Evolutionary conservation across 306 rosid genomes (phyloP), one percentile per base, ranked within the genome.

Genomic region (Malus fusca): DNA sequence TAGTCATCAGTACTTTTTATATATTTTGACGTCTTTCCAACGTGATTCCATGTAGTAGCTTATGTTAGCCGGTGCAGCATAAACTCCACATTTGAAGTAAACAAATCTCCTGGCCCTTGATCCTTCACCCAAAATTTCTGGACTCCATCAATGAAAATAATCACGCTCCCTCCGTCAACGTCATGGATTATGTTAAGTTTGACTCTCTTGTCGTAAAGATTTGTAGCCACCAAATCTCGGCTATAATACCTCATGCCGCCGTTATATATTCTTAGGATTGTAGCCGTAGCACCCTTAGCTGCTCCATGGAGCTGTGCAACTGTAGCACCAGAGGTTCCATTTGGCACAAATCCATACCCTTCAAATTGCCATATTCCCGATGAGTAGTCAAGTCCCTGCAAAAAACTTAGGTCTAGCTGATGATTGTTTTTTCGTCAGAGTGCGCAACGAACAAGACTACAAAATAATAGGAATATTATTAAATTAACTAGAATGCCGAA

Each of bases 321-420:
- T 23, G 86, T 85, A 23, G 79, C 89, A 51, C 87, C 86, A 1
- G 86, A 87, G 64, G 87, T 87, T 55, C 82, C 84, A 37, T 81
- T 73, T 66, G 89, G 91, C 7, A 83, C 85, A 76, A 43, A 87
- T 2, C 75, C 81, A 73, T 82, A 73, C 0, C 91, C 91, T 83
- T 87, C 91, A 80, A 85, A 85, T 81, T 87, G 88, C 86, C 91
- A 85, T 2, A 85, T 76, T 35, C 88, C 87, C 5, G 79, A 80
- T 26, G 81, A 44, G 69, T 83, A 82, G 79, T 87, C 86, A 31
- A 42, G 65, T 14, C 89, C 91, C 87, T 83, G 19, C 59, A 53
- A 18, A 53, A 17, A 53, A 46, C 52, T 44, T 44, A 46, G 52
- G 6, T 46, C 52, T 46, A 46, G 52, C 52, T 46, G 52, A 13